These are phyloP conservation scores for Hypoxylon subgilvum DNA, from an alignment of 495 filamentous ascomycete genomes.

Conservation along the genomic window DNA sequence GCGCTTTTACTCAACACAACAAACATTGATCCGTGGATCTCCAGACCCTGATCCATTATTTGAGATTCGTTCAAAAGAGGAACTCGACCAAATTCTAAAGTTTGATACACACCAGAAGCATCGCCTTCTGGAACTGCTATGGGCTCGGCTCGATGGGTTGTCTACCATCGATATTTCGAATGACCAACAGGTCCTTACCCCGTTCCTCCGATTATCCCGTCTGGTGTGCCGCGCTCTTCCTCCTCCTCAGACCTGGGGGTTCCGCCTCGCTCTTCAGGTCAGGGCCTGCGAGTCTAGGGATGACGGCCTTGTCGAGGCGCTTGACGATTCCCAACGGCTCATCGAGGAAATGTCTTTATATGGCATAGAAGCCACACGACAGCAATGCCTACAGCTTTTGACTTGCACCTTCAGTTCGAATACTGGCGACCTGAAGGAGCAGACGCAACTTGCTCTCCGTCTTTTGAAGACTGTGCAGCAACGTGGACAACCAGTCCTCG, in stretches of 20 bases:
- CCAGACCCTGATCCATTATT: conserved; percentile 9
- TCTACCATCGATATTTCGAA: conserved; percentile 1
- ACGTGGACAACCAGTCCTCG: conserved; percentile 40
- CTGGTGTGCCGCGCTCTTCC: conserved; percentile 34
- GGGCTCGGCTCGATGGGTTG: conserved; percentile 14
- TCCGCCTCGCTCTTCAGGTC: conserved; percentile 38
- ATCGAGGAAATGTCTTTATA: conserved; percentile 38
- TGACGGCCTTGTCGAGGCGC: not conserved
- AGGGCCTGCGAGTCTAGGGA: conserved; percentile 18
- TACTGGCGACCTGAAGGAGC: conserved; percentile 2
- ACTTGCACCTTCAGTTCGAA: conserved; percentile 41
- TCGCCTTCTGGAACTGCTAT: conserved; percentile 33
- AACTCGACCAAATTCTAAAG: conserved; percentile 22
- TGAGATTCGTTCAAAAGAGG: conserved; percentile 13
- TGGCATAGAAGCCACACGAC: conserved; percentile 42
- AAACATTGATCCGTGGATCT: not conserved
- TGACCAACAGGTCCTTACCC: conserved; percentile 2
- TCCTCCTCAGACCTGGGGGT: conserved; percentile 40
- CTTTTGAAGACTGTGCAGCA: conserved; percentile 50
- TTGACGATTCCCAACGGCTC: conserved; percentile 16
- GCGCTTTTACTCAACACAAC: conserved; percentile 31
- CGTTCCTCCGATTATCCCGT: conserved; percentile 38
- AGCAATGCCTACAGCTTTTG: conserved; percentile 42
- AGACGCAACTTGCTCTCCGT: conserved; percentile 41
- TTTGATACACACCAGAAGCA: conserved; percentile 36